Conservation (phyloP, 768 basidiomycete species). For the Phlebiopsis gigantea region DNA sequence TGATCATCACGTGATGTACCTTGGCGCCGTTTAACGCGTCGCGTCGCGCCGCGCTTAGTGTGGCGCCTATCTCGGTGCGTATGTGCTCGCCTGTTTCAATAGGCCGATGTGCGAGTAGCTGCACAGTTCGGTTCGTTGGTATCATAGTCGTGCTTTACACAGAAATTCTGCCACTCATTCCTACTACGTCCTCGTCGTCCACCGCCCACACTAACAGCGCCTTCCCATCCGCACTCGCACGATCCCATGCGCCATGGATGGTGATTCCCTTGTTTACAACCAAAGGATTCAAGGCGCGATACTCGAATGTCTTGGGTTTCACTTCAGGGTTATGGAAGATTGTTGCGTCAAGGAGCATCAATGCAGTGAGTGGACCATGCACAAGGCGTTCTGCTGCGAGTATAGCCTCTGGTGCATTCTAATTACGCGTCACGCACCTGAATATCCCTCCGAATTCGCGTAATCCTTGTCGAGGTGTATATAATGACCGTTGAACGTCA, state of each 20-base stretch:
- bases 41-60: slow-evolving; percentile 1
- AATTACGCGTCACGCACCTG: slow-evolving; percentile 37
- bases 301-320: slow-evolving; percentile 51
- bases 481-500: slow-evolving; percentile 82
- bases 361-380: slow-evolving; percentile 77
- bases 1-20: slow-evolving; percentile 7
- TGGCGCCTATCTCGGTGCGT: background rate
- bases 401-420: background rate
- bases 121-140: background rate
- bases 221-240: slow-evolving; percentile 22
- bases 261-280: slow-evolving; percentile 46
- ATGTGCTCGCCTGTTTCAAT: too few relatives aligned
- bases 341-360: slow-evolving; percentile 68
- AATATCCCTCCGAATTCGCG: slow-evolving; percentile 67
- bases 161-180: slow-evolving; percentile 57
- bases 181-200: slow-evolving; percentile 50
- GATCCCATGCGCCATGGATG: slow-evolving; percentile 40
- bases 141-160: slow-evolving; percentile 2
- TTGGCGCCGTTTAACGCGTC: background rate
- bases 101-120: too few relatives aligned
- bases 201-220: slow-evolving; percentile 52
- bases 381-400: slow-evolving; percentile 62
- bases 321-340: slow-evolving; percentile 43
- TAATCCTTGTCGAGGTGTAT: slow-evolving; percentile 81
- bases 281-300: slow-evolving; percentile 64